Conservation (phyloP, 306 rosid species). For the Crotalaria pallida region DNA sequence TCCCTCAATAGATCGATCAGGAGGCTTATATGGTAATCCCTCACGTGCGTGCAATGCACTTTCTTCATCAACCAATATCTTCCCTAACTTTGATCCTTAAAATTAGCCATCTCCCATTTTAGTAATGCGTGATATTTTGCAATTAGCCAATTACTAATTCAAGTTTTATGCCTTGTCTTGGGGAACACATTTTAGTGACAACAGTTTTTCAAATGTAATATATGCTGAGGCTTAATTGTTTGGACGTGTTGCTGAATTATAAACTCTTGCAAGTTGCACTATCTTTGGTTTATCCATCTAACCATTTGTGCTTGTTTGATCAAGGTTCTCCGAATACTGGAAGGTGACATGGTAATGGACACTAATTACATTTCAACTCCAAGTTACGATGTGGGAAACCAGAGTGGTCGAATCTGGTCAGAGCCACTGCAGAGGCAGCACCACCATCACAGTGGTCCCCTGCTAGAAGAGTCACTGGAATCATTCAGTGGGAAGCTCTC, state of each 20-base stretch:
- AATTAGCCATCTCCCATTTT: not conserved
- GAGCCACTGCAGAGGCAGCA: constrained; percentile 63
- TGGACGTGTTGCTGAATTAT: not conserved
- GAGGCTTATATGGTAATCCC: not conserved
- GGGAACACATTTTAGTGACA: not conserved
- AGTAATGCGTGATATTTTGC: not conserved
- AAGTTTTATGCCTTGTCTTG: not conserved
- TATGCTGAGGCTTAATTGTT: not conserved
- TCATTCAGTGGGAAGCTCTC: constrained; percentile 73
- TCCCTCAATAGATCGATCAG: not conserved
- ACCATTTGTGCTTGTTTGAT: constrained; percentile 12
- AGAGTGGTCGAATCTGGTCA: constrained; percentile 69
- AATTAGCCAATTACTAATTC: too few species aligned
- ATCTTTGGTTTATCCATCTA: not conserved
- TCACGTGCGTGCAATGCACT: not conserved
- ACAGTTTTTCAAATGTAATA: not conserved
- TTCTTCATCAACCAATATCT: not conserved
- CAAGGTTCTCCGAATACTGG: constrained; percentile 91
- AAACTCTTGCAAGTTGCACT: not conserved
- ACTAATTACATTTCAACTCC: constrained; percentile 58
- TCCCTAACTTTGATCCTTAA: not conserved
- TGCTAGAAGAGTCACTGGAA: constrained; percentile 49
- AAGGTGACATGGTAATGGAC: constrained; percentile 93
- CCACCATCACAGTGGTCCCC: constrained; percentile 50
- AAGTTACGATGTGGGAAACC: constrained; percentile 65